phyloP scores from a whole-genome alignment of 805 yeast genomes.

The Yamadazyma philogaea region DNA sequence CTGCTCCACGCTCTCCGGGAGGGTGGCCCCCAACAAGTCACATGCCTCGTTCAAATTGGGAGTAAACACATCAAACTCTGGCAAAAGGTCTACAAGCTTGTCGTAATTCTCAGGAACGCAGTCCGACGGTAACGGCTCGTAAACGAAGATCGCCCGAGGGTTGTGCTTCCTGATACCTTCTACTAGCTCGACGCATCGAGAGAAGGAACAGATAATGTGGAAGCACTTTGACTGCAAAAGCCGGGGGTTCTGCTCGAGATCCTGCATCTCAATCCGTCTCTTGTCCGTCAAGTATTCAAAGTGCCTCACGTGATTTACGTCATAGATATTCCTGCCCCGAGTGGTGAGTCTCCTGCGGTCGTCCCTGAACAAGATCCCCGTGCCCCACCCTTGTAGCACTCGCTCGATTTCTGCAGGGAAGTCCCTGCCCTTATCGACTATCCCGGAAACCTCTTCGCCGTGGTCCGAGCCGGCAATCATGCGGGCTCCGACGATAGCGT shows the following conservation, averaged over 20 bases:
- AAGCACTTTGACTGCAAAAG: constrained; percentile 42
- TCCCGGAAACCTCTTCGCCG: constrained; percentile 51
- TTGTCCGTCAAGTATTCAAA: constrained; percentile 66
- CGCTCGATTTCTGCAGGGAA: constrained; percentile 52
- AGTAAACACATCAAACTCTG: constrained; percentile 57
- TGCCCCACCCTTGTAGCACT: constrained; percentile 56
- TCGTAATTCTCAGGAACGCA: constrained; percentile 50
- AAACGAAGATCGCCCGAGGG: constrained; percentile 47
- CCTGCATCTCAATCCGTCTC: constrained; percentile 54
- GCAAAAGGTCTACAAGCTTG: constrained; percentile 35
- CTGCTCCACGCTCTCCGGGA: constrained; percentile 29
- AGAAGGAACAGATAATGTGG: constrained; percentile 76
- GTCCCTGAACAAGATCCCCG: constrained; percentile 56
- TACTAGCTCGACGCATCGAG: constrained; percentile 51
- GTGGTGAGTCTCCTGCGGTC: constrained; percentile 61
- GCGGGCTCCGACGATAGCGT: constrained; percentile 71
- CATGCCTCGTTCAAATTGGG: constrained; percentile 89
- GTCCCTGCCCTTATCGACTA: constrained; percentile 78
- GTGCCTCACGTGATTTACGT: constrained; percentile 48
- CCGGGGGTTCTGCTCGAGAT: constrained; percentile 41
- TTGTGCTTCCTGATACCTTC: constrained; percentile 26
- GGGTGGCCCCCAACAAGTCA: constrained; percentile 46
- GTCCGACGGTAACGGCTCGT: constrained; percentile 86
- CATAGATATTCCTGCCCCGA: constrained; percentile 77
- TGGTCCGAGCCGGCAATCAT: constrained; percentile 41